Evolutionary conservation across 2,329 filamentous ascomycete genomes (phyloP).

Genomic region (Cadophora luteo-olivacea): DNA sequence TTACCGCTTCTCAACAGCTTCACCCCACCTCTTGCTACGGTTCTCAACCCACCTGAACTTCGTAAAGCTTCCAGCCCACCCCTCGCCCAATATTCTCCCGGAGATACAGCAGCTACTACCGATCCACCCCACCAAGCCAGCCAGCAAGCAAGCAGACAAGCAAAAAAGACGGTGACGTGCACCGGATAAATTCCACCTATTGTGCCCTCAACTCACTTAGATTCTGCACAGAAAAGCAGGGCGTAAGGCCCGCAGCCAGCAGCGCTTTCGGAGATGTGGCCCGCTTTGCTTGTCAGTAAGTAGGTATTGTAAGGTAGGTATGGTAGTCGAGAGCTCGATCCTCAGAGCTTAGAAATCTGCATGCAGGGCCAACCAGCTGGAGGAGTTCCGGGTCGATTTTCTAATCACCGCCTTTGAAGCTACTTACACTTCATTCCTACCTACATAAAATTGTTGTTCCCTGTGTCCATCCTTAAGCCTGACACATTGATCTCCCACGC

Average conservation of each 20-base stretch:
- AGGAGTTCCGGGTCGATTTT: background rate
- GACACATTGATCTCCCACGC: background rate
- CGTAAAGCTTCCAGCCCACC: too few relatives aligned
- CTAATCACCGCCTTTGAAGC: background rate
- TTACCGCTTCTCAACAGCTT: background rate
- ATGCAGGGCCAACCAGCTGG: conserved; percentile 2
- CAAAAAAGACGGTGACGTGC: conserved; percentile 19
- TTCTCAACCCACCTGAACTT: conserved; percentile 4
- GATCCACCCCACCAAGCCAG: conserved; percentile 2
- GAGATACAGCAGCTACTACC: background rate
- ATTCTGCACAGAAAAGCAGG: background rate
- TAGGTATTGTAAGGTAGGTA: background rate
- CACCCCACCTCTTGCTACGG: background rate
- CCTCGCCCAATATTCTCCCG: background rate
- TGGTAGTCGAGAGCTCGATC: background rate
- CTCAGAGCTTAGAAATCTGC: conserved; percentile 25
- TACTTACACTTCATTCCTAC: background rate
- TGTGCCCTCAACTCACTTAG: background rate
- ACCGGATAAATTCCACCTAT: conserved; percentile 23
- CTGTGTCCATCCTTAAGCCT: background rate
- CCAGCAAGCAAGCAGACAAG: background rate
- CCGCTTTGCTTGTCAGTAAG: background rate
- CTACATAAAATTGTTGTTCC: background rate
- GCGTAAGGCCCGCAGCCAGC: background rate
- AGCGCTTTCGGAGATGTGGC: conserved; percentile 13